Percentiles rank a stretch among this genome's conserved stretches.
Evolutionary conservation across 2,329 filamentous ascomycete species (phyloP).

Genomic region (Sporothrix brunneoviolacea): DNA sequence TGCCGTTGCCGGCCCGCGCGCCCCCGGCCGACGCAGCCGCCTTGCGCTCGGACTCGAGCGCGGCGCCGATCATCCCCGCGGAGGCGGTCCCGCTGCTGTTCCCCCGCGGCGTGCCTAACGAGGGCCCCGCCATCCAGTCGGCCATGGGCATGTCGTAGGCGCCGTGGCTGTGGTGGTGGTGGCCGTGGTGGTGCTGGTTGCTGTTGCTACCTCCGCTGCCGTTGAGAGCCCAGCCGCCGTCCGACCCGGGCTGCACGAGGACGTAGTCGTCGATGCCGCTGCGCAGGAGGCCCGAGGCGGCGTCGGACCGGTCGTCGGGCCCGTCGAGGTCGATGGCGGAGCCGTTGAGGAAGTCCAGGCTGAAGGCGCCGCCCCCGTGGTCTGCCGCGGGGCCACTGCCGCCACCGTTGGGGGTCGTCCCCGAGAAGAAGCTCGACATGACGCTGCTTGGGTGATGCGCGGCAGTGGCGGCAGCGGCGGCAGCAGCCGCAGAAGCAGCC

Average conservation of each 20-base stretch:
- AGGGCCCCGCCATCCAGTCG: constrained; percentile 20
- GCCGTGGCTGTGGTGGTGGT: constrained; percentile 9
- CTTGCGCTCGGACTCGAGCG: constrained; percentile 3
- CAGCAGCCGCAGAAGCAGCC: not conserved
- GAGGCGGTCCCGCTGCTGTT: too few species aligned
- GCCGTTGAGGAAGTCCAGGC: constrained; percentile 25
- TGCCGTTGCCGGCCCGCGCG: not conserved
- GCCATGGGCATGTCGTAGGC: constrained; percentile 22
- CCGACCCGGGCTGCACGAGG: constrained; percentile 22
- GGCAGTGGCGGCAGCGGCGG: not conserved
- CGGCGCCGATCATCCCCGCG: not conserved
- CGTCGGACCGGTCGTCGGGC: constrained; percentile 13
- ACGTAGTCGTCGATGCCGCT: constrained; percentile 20
- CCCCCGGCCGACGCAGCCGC: not conserved
- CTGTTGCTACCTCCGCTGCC: constrained; percentile 11
- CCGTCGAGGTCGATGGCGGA: constrained; percentile 25
- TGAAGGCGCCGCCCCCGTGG: constrained; percentile 15
- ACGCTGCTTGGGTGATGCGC: constrained; percentile 12
- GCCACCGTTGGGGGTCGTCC: not conserved
- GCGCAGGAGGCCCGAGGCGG: not conserved
- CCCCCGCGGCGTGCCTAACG: too few species aligned
- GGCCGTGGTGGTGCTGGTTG: not conserved
- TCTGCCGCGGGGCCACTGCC: not conserved
- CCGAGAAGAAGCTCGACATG: constrained; percentile 23
- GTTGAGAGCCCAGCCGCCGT: constrained; percentile 23